These are phyloP conservation scores for Salvia splendens DNA, from an alignment of 257 asterid species.

Conservation along the genomic window DNA sequence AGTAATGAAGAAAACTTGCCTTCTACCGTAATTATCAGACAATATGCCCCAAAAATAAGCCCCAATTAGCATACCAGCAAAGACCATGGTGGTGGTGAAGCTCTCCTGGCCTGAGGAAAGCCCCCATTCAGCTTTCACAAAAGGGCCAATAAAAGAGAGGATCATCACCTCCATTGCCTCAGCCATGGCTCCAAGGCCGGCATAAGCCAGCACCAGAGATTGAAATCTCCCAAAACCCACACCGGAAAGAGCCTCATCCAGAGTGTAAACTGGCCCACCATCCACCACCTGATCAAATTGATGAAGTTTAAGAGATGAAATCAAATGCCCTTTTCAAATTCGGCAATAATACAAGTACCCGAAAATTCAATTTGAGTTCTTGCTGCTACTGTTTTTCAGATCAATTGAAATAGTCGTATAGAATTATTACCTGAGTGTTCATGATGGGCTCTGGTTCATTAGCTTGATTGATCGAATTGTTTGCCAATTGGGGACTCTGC, in stretches of 20 bases:
- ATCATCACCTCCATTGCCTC: constrained; percentile 87
- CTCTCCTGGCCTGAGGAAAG: constrained; percentile 68
- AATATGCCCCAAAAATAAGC: constrained; percentile 69
- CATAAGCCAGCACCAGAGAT: constrained; percentile 55
- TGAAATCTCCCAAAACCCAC: constrained; percentile 83
- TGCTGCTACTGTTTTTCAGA: no score
- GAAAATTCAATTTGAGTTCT: no score
- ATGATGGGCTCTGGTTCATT: no score
- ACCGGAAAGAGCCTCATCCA: constrained; percentile 68
- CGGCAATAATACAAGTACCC: no score
- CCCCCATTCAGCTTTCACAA: constrained; percentile 64
- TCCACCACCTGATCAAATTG: constrained; percentile 33
- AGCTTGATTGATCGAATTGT: no score
- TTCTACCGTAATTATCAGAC: constrained; percentile 74
- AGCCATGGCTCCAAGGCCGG: constrained; percentile 74
- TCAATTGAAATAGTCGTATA: no score
- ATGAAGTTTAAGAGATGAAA: no score
- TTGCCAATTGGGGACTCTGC: no score
- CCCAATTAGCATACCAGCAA: constrained; percentile 84
- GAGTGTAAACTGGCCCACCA: constrained; percentile 42
- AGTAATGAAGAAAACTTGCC: constrained; percentile 40
- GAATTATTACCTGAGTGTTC: no score
- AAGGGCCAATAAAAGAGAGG: constrained; percentile 72
- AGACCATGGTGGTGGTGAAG: constrained; percentile 66
- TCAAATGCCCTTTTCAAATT: no score